phyloP scores from a whole-genome alignment of 192 early-diverging fungal genomes.

The Thamnidium elegans region DNA sequence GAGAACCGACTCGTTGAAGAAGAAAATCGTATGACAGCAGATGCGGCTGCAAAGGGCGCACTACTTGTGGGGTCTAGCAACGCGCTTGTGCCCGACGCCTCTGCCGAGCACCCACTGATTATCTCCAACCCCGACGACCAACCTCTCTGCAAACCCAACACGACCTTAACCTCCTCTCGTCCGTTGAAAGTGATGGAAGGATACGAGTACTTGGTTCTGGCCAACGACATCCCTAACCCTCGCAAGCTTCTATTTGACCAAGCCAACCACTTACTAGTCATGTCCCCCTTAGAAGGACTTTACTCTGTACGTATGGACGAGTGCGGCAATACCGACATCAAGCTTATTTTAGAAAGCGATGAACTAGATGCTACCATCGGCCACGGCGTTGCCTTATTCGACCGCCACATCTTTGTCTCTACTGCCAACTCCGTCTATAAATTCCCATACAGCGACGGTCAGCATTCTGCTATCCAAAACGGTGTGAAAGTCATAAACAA shows the following conservation, averaged over 20 bases:
- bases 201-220: constrained; percentile 26
- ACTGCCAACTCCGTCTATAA: constrained; percentile 23
- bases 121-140: constrained; percentile 18
- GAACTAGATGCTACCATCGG: neutral
- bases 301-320: constrained; percentile 32
- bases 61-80: constrained; percentile 10
- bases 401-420: constrained; percentile 23
- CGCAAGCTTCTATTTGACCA: constrained; percentile 23
- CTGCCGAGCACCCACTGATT: constrained; percentile 28
- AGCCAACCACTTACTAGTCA: constrained; percentile 26
- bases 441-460: constrained; percentile 30
- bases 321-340: constrained; percentile 25
- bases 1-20: too few species aligned
- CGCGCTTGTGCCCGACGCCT: constrained; percentile 21
- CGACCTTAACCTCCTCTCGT: constrained; percentile 2
- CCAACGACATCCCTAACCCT: constrained; percentile 24
- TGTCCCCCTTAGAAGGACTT: constrained; percentile 16
- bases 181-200: constrained; percentile 20
- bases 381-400: constrained; percentile 21
- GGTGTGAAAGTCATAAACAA: constrained; percentile 18
- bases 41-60: neutral
- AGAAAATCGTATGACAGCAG: neutral
- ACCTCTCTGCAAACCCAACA: constrained; percentile 24
- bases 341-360: constrained; percentile 9
- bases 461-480: constrained; percentile 20